Base-by-base conservation (phyloP, 345 rosid genomes). In the Linum trigynum region DNA sequence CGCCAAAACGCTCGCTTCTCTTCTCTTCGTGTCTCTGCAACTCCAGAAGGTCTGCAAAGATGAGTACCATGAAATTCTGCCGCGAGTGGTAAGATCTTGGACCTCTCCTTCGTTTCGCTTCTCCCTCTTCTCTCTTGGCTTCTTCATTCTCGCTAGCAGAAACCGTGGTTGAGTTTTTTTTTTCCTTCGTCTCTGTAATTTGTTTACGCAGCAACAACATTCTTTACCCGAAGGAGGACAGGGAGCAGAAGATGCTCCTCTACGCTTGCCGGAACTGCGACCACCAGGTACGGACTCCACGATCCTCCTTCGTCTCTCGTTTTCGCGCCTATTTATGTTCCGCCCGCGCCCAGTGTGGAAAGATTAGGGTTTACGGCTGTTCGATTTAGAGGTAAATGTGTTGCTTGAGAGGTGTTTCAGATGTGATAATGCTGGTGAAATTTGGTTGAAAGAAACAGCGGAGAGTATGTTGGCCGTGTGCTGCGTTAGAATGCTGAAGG, bases 31-130 rank as follows among this genome's bases (percentile, higher is more conserved):
- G 16, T 8, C 4, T 2, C 16, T 41, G 45, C 45, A 41, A 41
- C 45, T 36, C 48, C n/a, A 23, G 57, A 10, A 60, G 39, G 56
- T 38, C 59, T 4, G 53, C 48, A 39, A 79, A 78, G 73, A 88
- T 88, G 95, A 88, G 91, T 84, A 86, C 95, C 5, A 88, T 86
- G 91, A 88, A 88, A 42, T 88, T 86, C 76, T 88, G 91, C 79
- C 88, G 91, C 10, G 95, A 88, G 76, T 88, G 95, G 95, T 88
- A 55, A 23, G 32, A 23, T 23, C 32, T 23, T 23, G 61, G n/a
- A 56, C 1, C 48, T 65, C 3, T 3, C 68, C 59, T 3, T 56
- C 37, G 0, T 23, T 39, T 5, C 38, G 7, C 55, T 23, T 51
- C 50, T 38, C 53, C 32, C 32, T 23, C 32, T 23, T 48, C 45